These are phyloP conservation scores for Aspergillus sp. DNA, from an alignment of 2,329 filamentous ascomycete species.

Conservation along the genomic window DNA sequence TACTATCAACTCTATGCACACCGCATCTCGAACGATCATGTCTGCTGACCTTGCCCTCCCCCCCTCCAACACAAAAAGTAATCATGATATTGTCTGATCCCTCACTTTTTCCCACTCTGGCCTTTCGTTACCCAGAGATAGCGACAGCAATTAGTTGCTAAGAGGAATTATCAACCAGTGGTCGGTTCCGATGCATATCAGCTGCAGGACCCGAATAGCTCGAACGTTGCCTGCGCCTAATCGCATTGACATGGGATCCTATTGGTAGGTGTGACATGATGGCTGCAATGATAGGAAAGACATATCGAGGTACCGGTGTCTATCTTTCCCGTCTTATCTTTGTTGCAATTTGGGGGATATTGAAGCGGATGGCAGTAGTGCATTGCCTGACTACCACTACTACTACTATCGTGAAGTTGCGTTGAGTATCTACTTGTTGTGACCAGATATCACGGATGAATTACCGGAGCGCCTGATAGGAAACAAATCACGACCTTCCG, in stretches of 20 bases:
- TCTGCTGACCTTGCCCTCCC: slow-evolving; percentile 14
- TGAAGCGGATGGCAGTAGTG: background rate
- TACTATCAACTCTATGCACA: background rate
- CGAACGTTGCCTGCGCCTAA: slow-evolving; percentile 20
- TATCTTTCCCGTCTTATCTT: slow-evolving; percentile 5
- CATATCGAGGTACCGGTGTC: background rate
- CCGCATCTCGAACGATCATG: slow-evolving; percentile 5
- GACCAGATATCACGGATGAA: background rate
- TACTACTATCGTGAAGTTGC: no score
- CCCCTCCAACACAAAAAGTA: background rate
- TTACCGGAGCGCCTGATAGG: background rate
- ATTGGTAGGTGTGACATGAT: slow-evolving; percentile 16
- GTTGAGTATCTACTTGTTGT: no score
- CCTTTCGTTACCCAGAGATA: slow-evolving; percentile 19
- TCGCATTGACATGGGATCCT: slow-evolving; percentile 5
- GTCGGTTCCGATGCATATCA: slow-evolving; percentile 30
- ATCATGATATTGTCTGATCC: slow-evolving; percentile 10
- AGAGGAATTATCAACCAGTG: slow-evolving; percentile 28
- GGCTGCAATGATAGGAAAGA: slow-evolving; percentile 8
- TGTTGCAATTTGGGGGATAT: background rate
- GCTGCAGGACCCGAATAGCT: slow-evolving; percentile 26
- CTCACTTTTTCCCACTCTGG: background rate
- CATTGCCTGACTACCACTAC: no score
- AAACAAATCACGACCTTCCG: background rate
- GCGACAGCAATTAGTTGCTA: slow-evolving; percentile 25